phyloP scores from a whole-genome alignment of 2,329 filamentous ascomycete genomes.

The Venturia asperata region DNA sequence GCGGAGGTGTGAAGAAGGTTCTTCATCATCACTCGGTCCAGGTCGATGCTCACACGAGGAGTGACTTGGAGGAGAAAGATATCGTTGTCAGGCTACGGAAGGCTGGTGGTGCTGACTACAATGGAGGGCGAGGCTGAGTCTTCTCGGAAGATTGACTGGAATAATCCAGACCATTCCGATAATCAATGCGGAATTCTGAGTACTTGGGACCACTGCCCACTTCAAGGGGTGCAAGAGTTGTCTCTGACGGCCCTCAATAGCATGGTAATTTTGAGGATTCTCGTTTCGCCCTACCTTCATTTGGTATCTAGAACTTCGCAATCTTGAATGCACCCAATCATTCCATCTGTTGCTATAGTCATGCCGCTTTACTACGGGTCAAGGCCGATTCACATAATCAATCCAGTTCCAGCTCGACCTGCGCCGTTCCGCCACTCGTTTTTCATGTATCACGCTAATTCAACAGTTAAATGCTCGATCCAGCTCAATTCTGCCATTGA shows the following conservation, averaged over 20 bases:
- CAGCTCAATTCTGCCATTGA: background rate
- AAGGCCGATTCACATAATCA: too few species aligned
- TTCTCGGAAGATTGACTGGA: background rate
- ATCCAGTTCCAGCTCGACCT: too few species aligned
- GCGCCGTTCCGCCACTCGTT: too few species aligned
- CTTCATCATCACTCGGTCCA: conserved; percentile 59
- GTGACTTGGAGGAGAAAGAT: conserved; percentile 55
- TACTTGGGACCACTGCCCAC: background rate
- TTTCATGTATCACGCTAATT: too few species aligned
- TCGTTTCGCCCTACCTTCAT: too few species aligned
- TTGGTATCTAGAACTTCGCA: too few species aligned
- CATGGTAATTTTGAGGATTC: too few species aligned
- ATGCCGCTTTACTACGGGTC: too few species aligned
- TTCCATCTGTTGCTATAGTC: too few species aligned
- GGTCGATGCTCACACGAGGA: conserved; percentile 54
- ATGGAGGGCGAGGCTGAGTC: conserved; percentile 27
- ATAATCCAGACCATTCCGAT: background rate
- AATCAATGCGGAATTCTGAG: background rate
- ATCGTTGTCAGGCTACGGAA: conserved; percentile 56
- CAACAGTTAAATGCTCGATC: background rate
- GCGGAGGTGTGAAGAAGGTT: conserved; percentile 56
- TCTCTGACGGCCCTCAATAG: too few species aligned
- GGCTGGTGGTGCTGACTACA: conserved; percentile 65
- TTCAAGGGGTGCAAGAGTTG: too few species aligned
- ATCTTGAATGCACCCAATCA: too few species aligned